A percentile compares a stretch with the other conserved stretches of the same genome.
These are phyloP conservation scores for Typha latifolia DNA, from an alignment of 176 grass and related monocot species.

Conservation along the genomic window DNA sequence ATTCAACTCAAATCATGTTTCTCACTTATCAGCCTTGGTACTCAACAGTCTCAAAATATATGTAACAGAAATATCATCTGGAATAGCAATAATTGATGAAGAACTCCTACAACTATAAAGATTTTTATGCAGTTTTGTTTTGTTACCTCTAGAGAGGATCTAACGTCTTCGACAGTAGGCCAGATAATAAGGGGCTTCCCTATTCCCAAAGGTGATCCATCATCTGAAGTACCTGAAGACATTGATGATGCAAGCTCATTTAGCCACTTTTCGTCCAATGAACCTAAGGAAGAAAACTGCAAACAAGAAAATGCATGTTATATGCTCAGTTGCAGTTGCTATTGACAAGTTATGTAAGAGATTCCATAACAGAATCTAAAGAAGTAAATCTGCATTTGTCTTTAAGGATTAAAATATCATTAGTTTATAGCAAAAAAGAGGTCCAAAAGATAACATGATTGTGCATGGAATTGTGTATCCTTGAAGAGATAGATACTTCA, in stretches of 20 bases:
- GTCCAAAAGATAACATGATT: neutral
- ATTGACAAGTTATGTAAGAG: neutral
- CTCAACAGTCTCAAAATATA: no score
- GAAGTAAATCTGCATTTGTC: neutral
- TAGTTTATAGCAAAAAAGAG: neutral
- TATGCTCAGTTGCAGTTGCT: constrained; percentile 5
- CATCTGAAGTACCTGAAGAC: constrained; percentile 65
- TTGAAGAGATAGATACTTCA: constrained; percentile 14
- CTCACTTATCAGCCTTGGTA: no score
- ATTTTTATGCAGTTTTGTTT: constrained; percentile 7
- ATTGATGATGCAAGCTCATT: constrained; percentile 62
- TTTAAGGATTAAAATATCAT: no score
- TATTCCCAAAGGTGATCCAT: constrained; percentile 51
- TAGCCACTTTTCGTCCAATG: constrained; percentile 96
- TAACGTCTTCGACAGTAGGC: constrained; percentile 91
- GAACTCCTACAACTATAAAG: neutral
- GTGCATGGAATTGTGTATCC: neutral
- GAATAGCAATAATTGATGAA: neutral
- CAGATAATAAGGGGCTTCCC: constrained; percentile 82
- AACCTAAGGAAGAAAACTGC: constrained; percentile 92
- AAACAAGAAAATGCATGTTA: constrained; percentile 21
- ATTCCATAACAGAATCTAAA: neutral
- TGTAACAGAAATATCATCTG: no score
- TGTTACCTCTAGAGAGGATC: constrained; percentile 87
- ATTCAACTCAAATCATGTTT: no score